Base-by-base conservation (phyloP, 2,329 filamentous ascomycete species). In the Aspergillus sp. region DNA sequence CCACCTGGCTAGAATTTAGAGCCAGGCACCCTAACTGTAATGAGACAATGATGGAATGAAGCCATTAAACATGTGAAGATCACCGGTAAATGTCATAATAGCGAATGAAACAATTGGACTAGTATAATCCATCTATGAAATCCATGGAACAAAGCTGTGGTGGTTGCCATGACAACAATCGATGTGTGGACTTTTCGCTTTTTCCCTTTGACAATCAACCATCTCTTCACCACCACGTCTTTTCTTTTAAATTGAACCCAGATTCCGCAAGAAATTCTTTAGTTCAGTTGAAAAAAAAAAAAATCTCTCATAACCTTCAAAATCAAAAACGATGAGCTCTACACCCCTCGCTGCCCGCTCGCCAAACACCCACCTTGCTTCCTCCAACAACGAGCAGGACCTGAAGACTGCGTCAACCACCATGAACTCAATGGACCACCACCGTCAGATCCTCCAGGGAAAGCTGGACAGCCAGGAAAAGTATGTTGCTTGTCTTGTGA, bases 141-240 rank as follows among this genome's bases (percentile, higher is more conserved):
- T 31, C 21, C 45, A 57, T 59, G 46, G 47, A 31, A 33, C 19
- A 51, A 9, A 47, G 33, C 15, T 21, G 47, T 49, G 46, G 25
- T 39, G 35, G 73, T 76, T 76, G 74, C 73, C 68, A 59, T 63
- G 70, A 62, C 72, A 75, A 76, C 73, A 75, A 76, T 76, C 74
- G 59, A 63, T 50, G 60, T 58, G 35, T 37, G 35, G 61, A 62
- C 35, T 45, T 50, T 51, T 56, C 33, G 39, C 50, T 66, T 68
- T 68, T 68, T 70, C 60, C 7, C 31, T n/a, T 59, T 62, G 59
- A 51, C 56, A 52, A 44, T 45, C 57, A 46, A 50, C 55, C 57
- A 43, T 56, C 68, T 68, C 66, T 64, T 64, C 64, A 62, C 65
- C 63, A 62, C 67, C 66, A 66, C 57, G 62, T 57, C 63, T 62